Evolutionary conservation across 2,329 filamentous ascomycete genomes (phyloP).

Genomic region (Talaromyces piceae): DNA sequence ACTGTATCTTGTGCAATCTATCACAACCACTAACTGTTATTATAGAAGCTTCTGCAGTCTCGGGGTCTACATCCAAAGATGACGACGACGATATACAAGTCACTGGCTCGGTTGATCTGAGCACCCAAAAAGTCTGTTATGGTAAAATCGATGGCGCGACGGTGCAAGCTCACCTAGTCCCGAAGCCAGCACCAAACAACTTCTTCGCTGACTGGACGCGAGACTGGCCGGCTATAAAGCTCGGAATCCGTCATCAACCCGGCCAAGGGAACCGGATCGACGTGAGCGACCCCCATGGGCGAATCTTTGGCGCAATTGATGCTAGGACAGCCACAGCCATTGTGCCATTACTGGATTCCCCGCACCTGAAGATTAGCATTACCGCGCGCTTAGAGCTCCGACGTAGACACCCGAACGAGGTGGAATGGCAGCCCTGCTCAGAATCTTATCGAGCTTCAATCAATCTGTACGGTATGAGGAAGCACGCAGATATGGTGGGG

Average conservation of each 20-base stretch:
- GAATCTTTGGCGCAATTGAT: constrained; percentile 72
- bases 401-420: constrained; percentile 56
- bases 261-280: constrained; percentile 57
- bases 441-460: constrained; percentile 58
- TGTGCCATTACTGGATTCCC: constrained; percentile 63
- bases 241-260: constrained; percentile 56
- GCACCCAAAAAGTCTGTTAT: constrained; percentile 69
- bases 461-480: constrained; percentile 70
- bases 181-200: constrained; percentile 56
- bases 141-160: constrained; percentile 64
- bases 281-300: constrained; percentile 63
- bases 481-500: constrained; percentile 59
- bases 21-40: constrained; percentile 2
- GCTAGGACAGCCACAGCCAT: constrained; percentile 58
- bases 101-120: constrained; percentile 51
- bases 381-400: constrained; percentile 64
- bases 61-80: constrained; percentile 18
- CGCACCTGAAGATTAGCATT: constrained; percentile 57
- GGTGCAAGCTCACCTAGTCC: constrained; percentile 61
- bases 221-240: constrained; percentile 68
- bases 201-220: constrained; percentile 46
- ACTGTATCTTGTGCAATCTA: neutral
- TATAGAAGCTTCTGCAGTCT: constrained; percentile 14
- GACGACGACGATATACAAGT: constrained; percentile 35
- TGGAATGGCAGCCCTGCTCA: constrained; percentile 56